A percentile compares a stretch with the other conserved stretches of the same genome.
Evolutionary conservation across 2,329 filamentous ascomycete species (phyloP).

Genomic region (Aspergillus ochraceus): DNA sequence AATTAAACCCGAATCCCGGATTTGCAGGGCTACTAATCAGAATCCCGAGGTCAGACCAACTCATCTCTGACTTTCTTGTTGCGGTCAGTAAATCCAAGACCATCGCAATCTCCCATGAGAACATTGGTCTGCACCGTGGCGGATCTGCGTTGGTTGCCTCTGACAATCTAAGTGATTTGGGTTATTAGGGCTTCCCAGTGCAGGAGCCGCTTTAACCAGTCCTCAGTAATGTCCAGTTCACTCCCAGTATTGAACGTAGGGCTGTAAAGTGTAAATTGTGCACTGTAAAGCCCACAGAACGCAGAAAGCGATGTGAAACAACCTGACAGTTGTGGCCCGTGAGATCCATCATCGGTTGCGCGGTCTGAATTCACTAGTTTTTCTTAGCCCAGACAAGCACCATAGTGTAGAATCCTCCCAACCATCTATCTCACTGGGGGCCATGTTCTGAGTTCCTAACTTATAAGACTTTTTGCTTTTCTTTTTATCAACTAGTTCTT

Average conservation of each 20-base stretch:
- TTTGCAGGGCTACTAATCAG: not conserved
- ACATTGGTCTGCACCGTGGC: not conserved
- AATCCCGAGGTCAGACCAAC: not conserved
- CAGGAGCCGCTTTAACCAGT: not conserved
- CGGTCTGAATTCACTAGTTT: not conserved
- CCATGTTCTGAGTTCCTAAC: not conserved
- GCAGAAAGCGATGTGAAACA: not conserved
- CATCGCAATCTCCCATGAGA: not conserved
- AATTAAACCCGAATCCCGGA: not conserved
- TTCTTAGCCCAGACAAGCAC: not conserved
- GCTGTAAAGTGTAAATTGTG: not conserved
- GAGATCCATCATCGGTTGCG: not conserved
- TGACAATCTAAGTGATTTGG: not conserved
- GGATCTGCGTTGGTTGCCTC: not conserved
- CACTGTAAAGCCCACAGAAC: not conserved
- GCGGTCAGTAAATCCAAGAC: not conserved
- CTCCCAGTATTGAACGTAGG: not conserved
- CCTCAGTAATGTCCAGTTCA: not conserved
- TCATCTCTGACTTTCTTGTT: not conserved
- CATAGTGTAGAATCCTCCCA: not conserved
- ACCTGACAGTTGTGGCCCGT: not conserved
- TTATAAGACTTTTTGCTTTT: not conserved
- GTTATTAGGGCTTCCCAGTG: not conserved
- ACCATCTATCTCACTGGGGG: not conserved
- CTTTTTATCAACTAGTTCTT: not conserved